phyloP scores from a whole-genome alignment of 371 early-diverging fungal genomes.

The Actinomortierella ambigua region DNA sequence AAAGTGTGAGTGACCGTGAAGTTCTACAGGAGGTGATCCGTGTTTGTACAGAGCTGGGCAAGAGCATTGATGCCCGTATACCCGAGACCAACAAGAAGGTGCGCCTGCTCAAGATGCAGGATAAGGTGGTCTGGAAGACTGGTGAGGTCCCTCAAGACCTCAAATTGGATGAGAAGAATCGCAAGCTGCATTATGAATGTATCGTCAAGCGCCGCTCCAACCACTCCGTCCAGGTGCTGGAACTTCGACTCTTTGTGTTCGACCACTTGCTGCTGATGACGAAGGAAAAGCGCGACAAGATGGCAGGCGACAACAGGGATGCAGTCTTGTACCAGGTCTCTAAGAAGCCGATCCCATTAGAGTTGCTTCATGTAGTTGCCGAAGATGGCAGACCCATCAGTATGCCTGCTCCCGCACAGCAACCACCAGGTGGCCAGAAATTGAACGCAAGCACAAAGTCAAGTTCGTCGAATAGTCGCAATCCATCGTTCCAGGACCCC shows the following conservation, averaged over 20 bases:
- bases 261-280: conserved; percentile 87
- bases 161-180: conserved; percentile 66
- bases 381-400: conserved; percentile 57
- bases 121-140: conserved; percentile 55
- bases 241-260: conserved; percentile 79
- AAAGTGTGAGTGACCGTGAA: conserved; percentile 75
- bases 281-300: conserved; percentile 58
- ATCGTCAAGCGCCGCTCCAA: conserved; percentile 68
- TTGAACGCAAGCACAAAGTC: conserved; percentile 39
- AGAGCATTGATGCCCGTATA: conserved; percentile 76
- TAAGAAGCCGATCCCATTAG: conserved; percentile 77
- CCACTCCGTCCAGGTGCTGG: conserved; percentile 68
- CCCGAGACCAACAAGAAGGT: conserved; percentile 76
- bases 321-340: conserved; percentile 58
- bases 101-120: conserved; percentile 63
- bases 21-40: conserved; percentile 63
- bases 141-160: conserved; percentile 66
- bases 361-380: conserved; percentile 65
- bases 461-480: neutral
- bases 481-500: too few relatives aligned
- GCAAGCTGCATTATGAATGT: conserved; percentile 81
- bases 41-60: conserved; percentile 70
- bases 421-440: conserved; percentile 23
- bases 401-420: conserved; percentile 10
- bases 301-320: conserved; percentile 51